Evolutionary conservation across 1,284 basidiomycete genomes (phyloP), one percentile per base, ranked within the genome.

Genomic region (Melampsora americana): DNA sequence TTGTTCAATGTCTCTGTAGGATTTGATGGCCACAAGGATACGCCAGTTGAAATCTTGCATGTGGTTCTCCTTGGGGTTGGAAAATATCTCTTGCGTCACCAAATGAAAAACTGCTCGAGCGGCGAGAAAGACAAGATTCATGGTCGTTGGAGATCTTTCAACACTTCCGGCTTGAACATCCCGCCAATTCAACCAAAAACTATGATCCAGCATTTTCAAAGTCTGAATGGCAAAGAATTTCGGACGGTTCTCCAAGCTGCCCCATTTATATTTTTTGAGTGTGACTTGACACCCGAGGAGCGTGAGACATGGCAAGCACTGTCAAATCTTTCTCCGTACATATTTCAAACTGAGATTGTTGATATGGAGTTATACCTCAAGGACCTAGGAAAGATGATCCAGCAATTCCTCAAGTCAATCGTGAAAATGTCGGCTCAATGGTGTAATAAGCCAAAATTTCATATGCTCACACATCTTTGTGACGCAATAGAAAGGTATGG

Each of bases 61-160:
- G 82, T 83, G 0, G 77, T 84, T 5, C 79, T 84, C 0, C 79
- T 84, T 0, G 84, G 84, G 0, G 80, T 84, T 56, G 80, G 84
- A 7, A 85, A 85, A 77, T 84, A 85, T 67, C 79, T 84, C 35
- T 85, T 84, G 83, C 78, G 82, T 0, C 83, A 85, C 77, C 80
- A 79, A 0, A 79, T 84, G 0, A 77, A 42, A 42, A 42, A 12
- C 4, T 42, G 39, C 39, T 42, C 39, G 12, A 12, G 1, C 4
- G 12, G 1, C 4, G 39, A 42, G 11, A 42, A 42, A 42, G 39
- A 42, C 1, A 42, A 42, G 39, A 42, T 42, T 12, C 39, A 11
- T 1, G 39, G 39, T 7, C 4, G 39, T 7, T 42, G 39, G 39
- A 5, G 39, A 11, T 42, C 11, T 5, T 42, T 42, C 39, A 42